Base-by-base conservation (phyloP, 768 basidiomycete species). In the Kwoniella sp. region DNA sequence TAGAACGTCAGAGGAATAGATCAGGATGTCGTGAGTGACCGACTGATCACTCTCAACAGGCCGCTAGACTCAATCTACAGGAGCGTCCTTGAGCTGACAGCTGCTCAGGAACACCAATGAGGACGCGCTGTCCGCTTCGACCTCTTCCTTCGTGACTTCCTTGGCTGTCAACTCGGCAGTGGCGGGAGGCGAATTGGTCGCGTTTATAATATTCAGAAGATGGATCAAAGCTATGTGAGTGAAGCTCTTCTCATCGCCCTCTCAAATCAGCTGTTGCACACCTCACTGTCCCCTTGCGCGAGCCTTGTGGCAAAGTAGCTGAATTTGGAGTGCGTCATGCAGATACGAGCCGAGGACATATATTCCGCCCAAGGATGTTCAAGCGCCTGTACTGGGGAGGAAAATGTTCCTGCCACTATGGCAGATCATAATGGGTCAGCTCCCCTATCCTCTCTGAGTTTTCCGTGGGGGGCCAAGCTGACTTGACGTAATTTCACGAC, bases 191-290 rank as follows among this genome's bases (percentile, higher is more conserved):
- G 90, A 94, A 81, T 79, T 97, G 57, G 83, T 75, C 4, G 85
- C 85, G 17, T 97, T 96, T 82, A 89, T 93, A n/a, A 63, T 95
- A 67, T 79, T 96, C 29, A 84, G 93, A 47, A 87, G 89, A 12
- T 88, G 87, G 75, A 96, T 98, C 85, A 90, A 88, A 68, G 84
- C 88, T 15, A 89, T 97, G 53, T 98, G 93, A 78, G 77, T 71
- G 4, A n/a, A n/a, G 17, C 34, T 37, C 34, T 37, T 34, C 9
- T 23, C 37, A 23, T 2, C 34, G 7, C 25, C 15, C 25, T 26
- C 12, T 1, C 1, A 28, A 51, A 2, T 23, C 30, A 11, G 28
- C 26, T 28, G 5, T 13, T 54, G 26, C 53, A 20, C 47, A 5
- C 20, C 7, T 48, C 20, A 48, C 20, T 2, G 11, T 2, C 23